Percentiles rank a stretch among this genome's conserved stretches.
Evolutionary conservation across 2,329 filamentous ascomycete species (phyloP).

Genomic region (Lachnellula arida): DNA sequence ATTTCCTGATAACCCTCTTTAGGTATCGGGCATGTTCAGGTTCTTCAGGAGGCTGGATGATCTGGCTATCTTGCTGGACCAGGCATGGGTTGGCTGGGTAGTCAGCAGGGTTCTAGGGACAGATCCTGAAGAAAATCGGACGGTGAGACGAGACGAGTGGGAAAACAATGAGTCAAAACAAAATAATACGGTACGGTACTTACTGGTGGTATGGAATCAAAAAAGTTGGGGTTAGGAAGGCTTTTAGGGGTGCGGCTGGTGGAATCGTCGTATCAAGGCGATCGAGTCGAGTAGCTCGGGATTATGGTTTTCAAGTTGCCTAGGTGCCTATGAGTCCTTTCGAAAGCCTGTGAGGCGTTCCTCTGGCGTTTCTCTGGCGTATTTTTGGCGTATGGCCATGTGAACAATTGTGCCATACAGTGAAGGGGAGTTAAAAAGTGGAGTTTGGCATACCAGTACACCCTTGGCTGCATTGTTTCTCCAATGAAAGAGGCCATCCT

Average conservation of each 20-base stretch:
- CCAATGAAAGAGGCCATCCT: neutral
- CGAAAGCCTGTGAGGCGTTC: neutral
- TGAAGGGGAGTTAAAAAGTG: too few relatives aligned
- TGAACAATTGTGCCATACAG: conserved; percentile 1
- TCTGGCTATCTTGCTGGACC: neutral
- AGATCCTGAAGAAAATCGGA: too few relatives aligned
- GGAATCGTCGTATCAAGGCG: conserved; percentile 4
- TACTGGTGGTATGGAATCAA: too few relatives aligned
- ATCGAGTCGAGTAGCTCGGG: neutral
- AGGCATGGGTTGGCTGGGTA: conserved; percentile 12
- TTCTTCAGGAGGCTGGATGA: neutral
- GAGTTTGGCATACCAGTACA: neutral
- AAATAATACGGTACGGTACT: too few relatives aligned
- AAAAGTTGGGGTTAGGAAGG: too few relatives aligned
- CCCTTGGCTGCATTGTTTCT: neutral
- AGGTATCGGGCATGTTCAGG: conserved; percentile 7
- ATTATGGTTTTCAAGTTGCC: neutral
- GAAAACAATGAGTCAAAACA: too few relatives aligned
- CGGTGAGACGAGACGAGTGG: too few relatives aligned
- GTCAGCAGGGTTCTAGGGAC: too few relatives aligned
- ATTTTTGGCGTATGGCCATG: conserved; percentile 7
- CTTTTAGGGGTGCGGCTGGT: neutral
- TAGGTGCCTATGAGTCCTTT: neutral
- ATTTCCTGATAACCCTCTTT: conserved; percentile 16
- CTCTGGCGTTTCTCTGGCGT: too few relatives aligned